Evolutionary conservation across 179 eudicot species (phyloP), one percentile per base, ranked within the genome.

Genomic region (Patellifolia procumbens): DNA sequence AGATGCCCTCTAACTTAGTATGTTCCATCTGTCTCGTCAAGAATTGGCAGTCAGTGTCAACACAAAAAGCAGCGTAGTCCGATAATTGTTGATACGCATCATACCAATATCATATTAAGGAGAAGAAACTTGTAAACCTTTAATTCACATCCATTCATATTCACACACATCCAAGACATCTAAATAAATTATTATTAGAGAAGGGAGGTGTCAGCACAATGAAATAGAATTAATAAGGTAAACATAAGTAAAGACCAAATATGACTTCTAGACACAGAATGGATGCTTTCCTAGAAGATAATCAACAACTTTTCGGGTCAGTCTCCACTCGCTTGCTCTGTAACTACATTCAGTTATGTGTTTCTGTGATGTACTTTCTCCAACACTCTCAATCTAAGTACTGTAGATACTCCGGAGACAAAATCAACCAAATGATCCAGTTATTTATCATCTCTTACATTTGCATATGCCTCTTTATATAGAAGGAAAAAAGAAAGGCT

Each of bases 11-110:
- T 78, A 76, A 69, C 65, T 86, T 85, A 74, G 82, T 31, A 19
- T 63, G 74, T 75, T 89, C 89, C 81, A 89, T 81, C 98, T 90
- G 90, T 78, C 67, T 13, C 39, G 28, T 52, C 77, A 45, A 45
- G 80, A 72, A 51, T 66, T 46, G 66, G 68, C 60, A 76, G 68
- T 79, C 66, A 76, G 31, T 75, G 29, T 35, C 46, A 45, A 60
- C 66, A 43, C 28, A 49, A 35, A 39, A 74, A 39, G 29, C 58
- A 74, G 46, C 66, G 64, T 53, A 26, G 10, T 73, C 53, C 32
- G 9, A 28, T 29, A 45, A 12, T 43, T 24, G 24, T 49, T n/a
- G 6, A 53, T 39, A 39, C 8, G 43, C 7, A 60, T n/a, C 15
- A 66, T 26, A 31, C 19, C 48, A 72, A 24, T 72, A 56, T 53